These are phyloP conservation scores for Nicotiana paniculata DNA, from an alignment of 257 asterid species.

Conservation along the genomic window DNA sequence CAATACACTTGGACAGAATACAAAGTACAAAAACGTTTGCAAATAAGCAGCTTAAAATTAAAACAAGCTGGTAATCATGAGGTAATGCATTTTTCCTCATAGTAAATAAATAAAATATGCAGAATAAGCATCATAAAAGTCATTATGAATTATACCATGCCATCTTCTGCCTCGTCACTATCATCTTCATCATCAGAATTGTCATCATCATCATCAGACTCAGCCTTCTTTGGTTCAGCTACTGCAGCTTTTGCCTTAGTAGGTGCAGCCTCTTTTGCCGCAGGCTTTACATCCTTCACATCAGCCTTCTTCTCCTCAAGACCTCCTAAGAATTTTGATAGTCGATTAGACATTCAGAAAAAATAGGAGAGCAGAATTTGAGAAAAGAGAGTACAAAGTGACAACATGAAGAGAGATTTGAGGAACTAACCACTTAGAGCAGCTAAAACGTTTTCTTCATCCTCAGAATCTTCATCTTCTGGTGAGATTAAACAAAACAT, in stretches of 20 bases:
- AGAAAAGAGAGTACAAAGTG: neutral
- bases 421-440: neutral
- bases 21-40: neutral
- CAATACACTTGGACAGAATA: neutral
- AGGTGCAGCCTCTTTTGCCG: conserved; percentile 12
- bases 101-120: neutral
- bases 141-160: conserved; percentile 3
- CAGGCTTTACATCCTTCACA: conserved; percentile 16
- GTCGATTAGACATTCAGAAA: neutral
- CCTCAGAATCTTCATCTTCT: neutral
- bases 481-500: neutral
- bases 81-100: neutral
- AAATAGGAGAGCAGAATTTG: neutral
- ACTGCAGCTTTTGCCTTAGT: neutral
- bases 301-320: neutral
- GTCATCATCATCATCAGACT: conserved; percentile 23
- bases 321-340: conserved; percentile 9
- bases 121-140: neutral
- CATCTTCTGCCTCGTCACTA: conserved; percentile 15
- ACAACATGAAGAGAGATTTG: neutral
- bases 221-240: conserved; percentile 5
- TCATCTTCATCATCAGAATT: conserved; percentile 29
- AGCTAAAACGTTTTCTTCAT: conserved; percentile 13
- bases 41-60: neutral
- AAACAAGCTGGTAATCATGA: neutral